phyloP scores from a whole-genome alignment of 805 yeast species.

The Ascoidea tarda region DNA sequence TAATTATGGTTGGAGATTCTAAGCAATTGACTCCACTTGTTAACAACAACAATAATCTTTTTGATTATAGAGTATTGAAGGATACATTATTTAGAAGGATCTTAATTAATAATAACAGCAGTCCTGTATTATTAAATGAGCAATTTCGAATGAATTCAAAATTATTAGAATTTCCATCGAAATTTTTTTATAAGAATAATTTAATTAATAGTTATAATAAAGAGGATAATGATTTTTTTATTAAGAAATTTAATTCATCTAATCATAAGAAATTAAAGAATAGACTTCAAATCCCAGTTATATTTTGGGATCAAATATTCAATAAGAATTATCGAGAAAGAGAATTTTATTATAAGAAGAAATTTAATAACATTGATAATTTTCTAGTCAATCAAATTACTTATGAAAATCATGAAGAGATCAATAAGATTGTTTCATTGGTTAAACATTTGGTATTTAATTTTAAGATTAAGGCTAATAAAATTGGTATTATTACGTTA shows the following conservation, averaged over 20 bases:
- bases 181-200: slow-evolving; percentile 45
- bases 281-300: slow-evolving; percentile 28
- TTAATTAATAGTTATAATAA: slow-evolving; percentile 45
- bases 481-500: slow-evolving; percentile 49
- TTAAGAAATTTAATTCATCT: neutral
- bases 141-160: slow-evolving; percentile 52
- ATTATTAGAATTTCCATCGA: slow-evolving; percentile 42
- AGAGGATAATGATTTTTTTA: slow-evolving; percentile 2
- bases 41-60: slow-evolving; percentile 33
- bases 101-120: slow-evolving; percentile 36
- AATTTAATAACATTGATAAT: slow-evolving; percentile 9
- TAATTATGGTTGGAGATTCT: slow-evolving; percentile 35
- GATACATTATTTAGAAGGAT: slow-evolving; percentile 43
- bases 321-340: slow-evolving; percentile 33
- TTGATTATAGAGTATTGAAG: slow-evolving; percentile 34
- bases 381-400: slow-evolving; percentile 9
- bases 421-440: neutral
- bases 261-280: neutral
- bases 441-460: slow-evolving; percentile 33
- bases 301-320: slow-evolving; percentile 33
- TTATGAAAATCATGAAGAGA: slow-evolving; percentile 7
- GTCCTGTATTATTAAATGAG: slow-evolving; percentile 43
- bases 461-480: slow-evolving; percentile 31
- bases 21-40: slow-evolving; percentile 47
- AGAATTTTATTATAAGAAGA: slow-evolving; percentile 29